Base-by-base conservation (phyloP, 192 early-diverging fungal species). In the Pilaira anomala region DNA sequence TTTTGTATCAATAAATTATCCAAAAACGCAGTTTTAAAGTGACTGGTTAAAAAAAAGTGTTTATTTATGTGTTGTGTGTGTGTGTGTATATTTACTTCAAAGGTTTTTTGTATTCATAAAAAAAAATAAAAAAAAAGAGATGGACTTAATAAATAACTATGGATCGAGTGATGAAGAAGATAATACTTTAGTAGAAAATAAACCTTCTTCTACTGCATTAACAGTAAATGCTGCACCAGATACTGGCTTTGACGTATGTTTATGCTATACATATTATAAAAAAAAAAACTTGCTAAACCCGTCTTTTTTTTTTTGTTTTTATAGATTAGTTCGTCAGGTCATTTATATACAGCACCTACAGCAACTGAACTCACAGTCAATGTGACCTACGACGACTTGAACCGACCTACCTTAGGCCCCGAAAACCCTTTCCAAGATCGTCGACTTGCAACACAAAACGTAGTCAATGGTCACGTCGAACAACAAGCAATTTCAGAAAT, bases 391-490 rank as follows among this genome's bases (percentile, higher is more conserved):
- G 72, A 77, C 36, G 85, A 85, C 29, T 73, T 87, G 72, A 52
- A 73, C 8, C 69, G 72, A 51, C 78, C 84, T 1, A 49, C 74
- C 2, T 45, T 77, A 28, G 85, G 85, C 41, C 85, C 85, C 11
- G 44, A 62, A 13, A 84, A 87, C 59, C 85, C 85, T 7, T 85
- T 80, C 50, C 60, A 63, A 42, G 54, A 62, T 46, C 69, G 72
- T 21, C 64, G 63, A 58, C 64, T 73, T 13, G 55, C 65, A 13
- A 77, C 78, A 18, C 71, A 83, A 53, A 88, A 86, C 41, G 76
- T 82, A 36, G 65, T 83, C 51, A 80, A 79, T 62, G 93, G 93
- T n/a, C 89, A 87, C 66, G 85, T 93, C 9, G 89, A 95, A 66
- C 78, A 86, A 57, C 82, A 89, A 61, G 78, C 78, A 24, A 85